A percentile compares a stretch with the other conserved stretches of the same genome.
phyloP scores from a whole-genome alignment of 1,139 yeast species.

The Meyerozyma carpophila region DNA sequence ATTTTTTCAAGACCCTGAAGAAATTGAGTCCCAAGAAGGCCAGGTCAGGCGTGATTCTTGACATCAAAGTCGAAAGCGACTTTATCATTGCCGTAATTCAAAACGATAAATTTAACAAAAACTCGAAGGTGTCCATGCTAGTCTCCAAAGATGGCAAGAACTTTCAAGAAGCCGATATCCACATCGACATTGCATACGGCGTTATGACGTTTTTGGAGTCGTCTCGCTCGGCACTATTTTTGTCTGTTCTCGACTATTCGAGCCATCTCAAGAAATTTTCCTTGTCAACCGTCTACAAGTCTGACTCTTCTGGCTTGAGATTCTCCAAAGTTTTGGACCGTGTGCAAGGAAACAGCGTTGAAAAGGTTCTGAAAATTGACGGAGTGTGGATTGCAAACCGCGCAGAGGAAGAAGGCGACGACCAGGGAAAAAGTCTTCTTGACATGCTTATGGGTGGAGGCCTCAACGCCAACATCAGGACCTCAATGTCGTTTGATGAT shows the following conservation, averaged over 20 bases:
- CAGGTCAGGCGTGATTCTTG: conserved; percentile 38
- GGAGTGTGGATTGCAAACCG: conserved; percentile 65
- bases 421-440: conserved; percentile 16
- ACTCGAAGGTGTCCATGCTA: conserved; percentile 41
- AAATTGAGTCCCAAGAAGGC: conserved; percentile 17
- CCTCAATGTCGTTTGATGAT: conserved; percentile 53
- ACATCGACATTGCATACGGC: conserved; percentile 39
- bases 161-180: conserved; percentile 51
- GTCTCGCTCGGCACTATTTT: conserved; percentile 48
- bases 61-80: conserved; percentile 43
- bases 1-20: conserved; percentile 43
- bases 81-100: conserved; percentile 51
- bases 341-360: conserved; percentile 39
- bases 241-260: conserved; percentile 39
- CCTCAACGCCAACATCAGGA: conserved; percentile 11
- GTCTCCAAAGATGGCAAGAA: conserved; percentile 54
- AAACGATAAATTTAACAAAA: conserved; percentile 39
- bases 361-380: conserved; percentile 56
- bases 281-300: conserved; percentile 44
- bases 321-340: conserved; percentile 44
- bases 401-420: conserved; percentile 8
- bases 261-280: conserved; percentile 12
- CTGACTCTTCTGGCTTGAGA: conserved; percentile 60
- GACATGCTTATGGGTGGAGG: conserved; percentile 27
- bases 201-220: conserved; percentile 52